These are phyloP conservation scores for Metahyphopichia silvanorum DNA, from an alignment of 805 yeast species.

Conservation along the genomic window DNA sequence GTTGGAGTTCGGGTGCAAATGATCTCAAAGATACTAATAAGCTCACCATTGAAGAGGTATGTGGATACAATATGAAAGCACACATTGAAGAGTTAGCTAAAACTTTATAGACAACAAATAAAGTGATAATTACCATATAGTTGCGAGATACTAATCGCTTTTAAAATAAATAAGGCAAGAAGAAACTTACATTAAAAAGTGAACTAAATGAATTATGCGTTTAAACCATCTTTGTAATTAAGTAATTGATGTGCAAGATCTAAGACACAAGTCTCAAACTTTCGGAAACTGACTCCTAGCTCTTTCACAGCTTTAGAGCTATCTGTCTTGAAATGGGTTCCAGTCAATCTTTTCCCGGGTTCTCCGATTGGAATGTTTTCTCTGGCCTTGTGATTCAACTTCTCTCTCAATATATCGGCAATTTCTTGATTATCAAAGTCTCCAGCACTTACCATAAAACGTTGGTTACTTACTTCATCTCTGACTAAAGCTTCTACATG, in stretches of 20 bases:
- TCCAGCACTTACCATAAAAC: slow-evolving; percentile 25
- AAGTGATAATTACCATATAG: too few species aligned
- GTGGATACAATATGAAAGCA: slow-evolving; percentile 25
- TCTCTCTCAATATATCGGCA: slow-evolving; percentile 13
- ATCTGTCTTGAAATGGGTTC: slow-evolving; percentile 21
- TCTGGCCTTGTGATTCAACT: slow-evolving; percentile 4
- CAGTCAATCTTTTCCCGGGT: slow-evolving; percentile 15
- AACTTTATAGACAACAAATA: neutral
- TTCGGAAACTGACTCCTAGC: slow-evolving; percentile 14
- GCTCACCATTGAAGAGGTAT: slow-evolving; percentile 26
- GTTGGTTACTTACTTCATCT: slow-evolving; percentile 3
- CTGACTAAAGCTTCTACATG: slow-evolving; percentile 5
- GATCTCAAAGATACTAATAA: slow-evolving; percentile 12
- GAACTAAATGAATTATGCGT: too few species aligned
- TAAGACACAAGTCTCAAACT: slow-evolving; percentile 3
- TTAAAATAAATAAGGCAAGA: too few species aligned
- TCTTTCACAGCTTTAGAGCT: slow-evolving; percentile 15
- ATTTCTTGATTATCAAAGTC: slow-evolving; percentile 25
- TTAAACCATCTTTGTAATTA: too few species aligned
- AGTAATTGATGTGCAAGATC: slow-evolving; percentile 2
- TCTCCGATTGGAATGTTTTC: slow-evolving; percentile 10
- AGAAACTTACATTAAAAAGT: too few species aligned
- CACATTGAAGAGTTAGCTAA: slow-evolving; percentile 15
- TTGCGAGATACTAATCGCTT: neutral
- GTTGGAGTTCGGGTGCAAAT: slow-evolving; percentile 19